phyloP scores from a whole-genome alignment of 805 yeast species.

The Yueomyces sinensis region DNA sequence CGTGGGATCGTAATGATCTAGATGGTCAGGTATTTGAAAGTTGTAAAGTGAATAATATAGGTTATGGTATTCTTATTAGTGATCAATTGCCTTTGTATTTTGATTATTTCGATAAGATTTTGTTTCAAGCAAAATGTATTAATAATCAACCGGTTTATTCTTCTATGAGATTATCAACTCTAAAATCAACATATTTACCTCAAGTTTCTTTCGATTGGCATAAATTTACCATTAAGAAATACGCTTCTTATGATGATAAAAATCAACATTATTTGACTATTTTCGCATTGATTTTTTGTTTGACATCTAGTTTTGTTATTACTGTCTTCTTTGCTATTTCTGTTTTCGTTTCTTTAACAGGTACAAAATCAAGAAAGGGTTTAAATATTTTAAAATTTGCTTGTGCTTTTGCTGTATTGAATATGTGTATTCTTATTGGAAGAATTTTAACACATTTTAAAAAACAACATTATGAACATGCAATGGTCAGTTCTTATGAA shows the following conservation, averaged over 20 bases:
- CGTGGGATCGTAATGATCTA: too few species aligned
- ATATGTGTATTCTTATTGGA: conserved; percentile 37
- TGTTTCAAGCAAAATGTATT: conserved; percentile 25
- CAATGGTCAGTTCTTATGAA: conserved; percentile 17
- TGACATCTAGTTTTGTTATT: conserved; percentile 52
- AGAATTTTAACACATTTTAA: conserved; percentile 34
- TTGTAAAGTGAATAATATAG: conserved; percentile 6
- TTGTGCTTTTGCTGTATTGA: conserved; percentile 39
- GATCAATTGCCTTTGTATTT: conserved; percentile 5
- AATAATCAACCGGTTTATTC: conserved; percentile 24
- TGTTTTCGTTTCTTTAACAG: conserved; percentile 51
- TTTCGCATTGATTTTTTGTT: conserved; percentile 47
- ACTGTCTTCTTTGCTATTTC: conserved; percentile 50
- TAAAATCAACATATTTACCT: conserved; percentile 28
- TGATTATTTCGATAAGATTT: conserved; percentile 8
- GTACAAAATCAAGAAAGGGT: conserved; percentile 38
- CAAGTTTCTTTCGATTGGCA: conserved; percentile 37
- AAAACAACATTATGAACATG: conserved; percentile 30
- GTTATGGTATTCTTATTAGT: conserved; percentile 24
- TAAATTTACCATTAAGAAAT: conserved; percentile 25
- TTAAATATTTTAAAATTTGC: conserved; percentile 25
- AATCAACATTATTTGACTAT: conserved; percentile 23
- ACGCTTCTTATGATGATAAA: conserved; percentile 23
- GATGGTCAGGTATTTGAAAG: not conserved
- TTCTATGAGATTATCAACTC: conserved; percentile 20